phyloP scores from a whole-genome alignment of 192 early-diverging fungal species.

The Umbelopsis ramanniana region DNA sequence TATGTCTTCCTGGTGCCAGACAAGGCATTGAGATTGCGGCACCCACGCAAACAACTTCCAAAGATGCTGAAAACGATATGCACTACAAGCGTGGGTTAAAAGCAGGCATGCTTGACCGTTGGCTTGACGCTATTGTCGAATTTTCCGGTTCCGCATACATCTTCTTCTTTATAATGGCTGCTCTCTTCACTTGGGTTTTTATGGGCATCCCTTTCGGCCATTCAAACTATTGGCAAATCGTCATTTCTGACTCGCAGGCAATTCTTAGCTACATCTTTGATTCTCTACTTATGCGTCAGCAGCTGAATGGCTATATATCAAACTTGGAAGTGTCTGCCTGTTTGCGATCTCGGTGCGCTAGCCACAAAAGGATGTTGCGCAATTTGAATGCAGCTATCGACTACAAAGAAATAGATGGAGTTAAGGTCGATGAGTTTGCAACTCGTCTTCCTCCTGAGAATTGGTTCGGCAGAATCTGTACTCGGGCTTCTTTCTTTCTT shows the following conservation, averaged over 20 bases:
- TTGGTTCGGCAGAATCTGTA: conserved; percentile 21
- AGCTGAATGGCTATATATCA: conserved; percentile 4
- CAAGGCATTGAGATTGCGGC: not conserved
- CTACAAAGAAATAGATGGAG: not conserved
- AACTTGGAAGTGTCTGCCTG: conserved; percentile 10
- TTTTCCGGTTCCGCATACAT: conserved; percentile 22
- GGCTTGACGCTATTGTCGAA: conserved; percentile 18
- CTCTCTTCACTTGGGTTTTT: conserved; percentile 24
- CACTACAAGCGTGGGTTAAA: not conserved
- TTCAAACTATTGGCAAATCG: conserved; percentile 27
- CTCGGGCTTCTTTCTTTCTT: conserved; percentile 4
- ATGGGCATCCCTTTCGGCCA: conserved; percentile 15
- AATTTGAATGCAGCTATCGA: not conserved
- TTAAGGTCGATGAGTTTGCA: conserved; percentile 10
- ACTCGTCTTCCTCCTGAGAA: conserved; percentile 24
- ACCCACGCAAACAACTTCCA: not conserved
- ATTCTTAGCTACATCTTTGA: conserved; percentile 33
- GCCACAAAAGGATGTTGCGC: not conserved
- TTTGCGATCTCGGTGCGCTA: conserved; percentile 16
- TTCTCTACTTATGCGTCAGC: conserved; percentile 36
- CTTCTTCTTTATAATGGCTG: conserved; percentile 4
- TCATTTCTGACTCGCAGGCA: conserved; percentile 24
- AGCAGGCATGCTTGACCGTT: not conserved
- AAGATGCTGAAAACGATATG: not conserved
- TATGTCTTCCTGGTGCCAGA: not conserved